A percentile compares a stretch with the other conserved stretches of the same genome.
Evolutionary conservation across 768 basidiomycete genomes (phyloP).

Genomic region (Lentinula guzmanii): DNA sequence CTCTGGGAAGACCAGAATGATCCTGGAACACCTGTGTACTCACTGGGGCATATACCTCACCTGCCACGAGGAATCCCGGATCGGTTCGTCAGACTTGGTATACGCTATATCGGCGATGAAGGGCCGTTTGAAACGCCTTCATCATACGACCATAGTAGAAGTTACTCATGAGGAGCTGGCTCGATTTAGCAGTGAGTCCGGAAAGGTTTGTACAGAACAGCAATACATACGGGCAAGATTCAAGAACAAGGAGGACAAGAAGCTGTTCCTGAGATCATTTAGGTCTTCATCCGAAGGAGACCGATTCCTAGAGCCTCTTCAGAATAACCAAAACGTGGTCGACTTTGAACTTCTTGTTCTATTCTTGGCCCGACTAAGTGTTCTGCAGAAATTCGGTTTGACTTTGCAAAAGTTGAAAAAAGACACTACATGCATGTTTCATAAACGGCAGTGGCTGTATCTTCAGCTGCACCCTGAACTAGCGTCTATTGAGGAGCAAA

Average conservation of each 20-base stretch:
- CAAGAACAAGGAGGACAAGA: too few species aligned
- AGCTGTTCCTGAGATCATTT: not conserved
- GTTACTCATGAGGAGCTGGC: not conserved
- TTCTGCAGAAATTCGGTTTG: not conserved
- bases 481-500: not conserved
- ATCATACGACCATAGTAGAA: not conserved
- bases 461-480: not conserved
- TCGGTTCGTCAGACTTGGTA: not conserved
- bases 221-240: not conserved
- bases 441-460: not conserved
- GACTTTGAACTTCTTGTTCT: not conserved
- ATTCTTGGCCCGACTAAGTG: not conserved
- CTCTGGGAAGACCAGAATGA: slow-evolving; percentile 9
- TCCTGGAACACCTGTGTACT: slow-evolving; percentile 8
- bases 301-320: not conserved
- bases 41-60: slow-evolving; percentile 9
- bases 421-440: not conserved
- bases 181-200: not conserved
- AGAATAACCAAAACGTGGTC: not conserved
- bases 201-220: not conserved
- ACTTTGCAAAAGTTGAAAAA: not conserved
- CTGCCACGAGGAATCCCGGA: not conserved
- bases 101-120: not conserved
- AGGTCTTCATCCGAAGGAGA: not conserved
- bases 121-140: not conserved